Base-by-base conservation (phyloP, 2,329 filamentous ascomycete genomes). In the Cercospora sojina region DNA sequence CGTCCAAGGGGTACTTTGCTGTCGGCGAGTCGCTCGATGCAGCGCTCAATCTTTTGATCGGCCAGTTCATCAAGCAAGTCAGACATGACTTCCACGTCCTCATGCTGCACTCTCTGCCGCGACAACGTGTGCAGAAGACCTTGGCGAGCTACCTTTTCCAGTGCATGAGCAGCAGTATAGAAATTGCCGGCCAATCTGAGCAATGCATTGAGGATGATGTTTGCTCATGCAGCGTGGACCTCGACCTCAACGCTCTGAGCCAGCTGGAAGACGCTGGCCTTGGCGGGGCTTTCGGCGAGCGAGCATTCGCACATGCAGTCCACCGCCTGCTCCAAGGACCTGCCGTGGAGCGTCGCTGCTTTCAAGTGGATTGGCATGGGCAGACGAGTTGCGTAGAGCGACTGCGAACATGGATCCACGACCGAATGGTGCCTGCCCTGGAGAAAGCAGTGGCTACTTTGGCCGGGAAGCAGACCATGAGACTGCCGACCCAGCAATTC, bases 251-350 rank as follows among this genome's bases (percentile, higher is more conserved):
- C 16, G 68, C 69, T 9, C 64, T 77, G 49, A 62, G 35, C 6
- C 38, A 70, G 8, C 79, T 93, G 16, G 81, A 85, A 70, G 83
- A 85, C 56, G 86, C 92, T 23, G 91, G 90, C 0, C 79, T 93
- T 18, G 88, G 88, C 1, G 89, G 89, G 27, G 88, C 91, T 72
- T 83, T 81, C 58, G 90, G 91, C 60, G 88, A 92, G 73, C 84
- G 90, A 31, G 81, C 90, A 38, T 89, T 92, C 73, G 91, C 90
- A 16, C 87, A 90, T 76, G 83, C 90, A 27, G 88, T 92, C 83
- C 85, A 92, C 74, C 79, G 80, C 38, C 82, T 89, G 66, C 87
- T 93, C 82, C 83, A 84, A 51, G 80, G 84, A 12, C 90, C 89
- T 71, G 85, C 72, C 3, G 69, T 93, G 47, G 80, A 80, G 43